phyloP scores from a whole-genome alignment of 306 rosid genomes.

The Hippophae gyantsensis region DNA sequence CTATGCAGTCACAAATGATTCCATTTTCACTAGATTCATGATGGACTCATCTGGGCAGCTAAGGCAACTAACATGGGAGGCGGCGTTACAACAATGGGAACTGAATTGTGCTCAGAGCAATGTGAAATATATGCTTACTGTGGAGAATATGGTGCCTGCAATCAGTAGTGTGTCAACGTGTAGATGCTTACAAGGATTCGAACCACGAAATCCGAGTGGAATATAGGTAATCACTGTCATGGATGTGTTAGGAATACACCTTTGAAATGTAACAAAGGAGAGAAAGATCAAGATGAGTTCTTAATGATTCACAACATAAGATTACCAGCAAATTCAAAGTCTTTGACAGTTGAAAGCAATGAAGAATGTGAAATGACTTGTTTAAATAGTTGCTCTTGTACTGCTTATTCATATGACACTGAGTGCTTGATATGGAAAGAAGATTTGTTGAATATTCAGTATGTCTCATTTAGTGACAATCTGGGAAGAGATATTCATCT shows the following conservation, averaged over 20 bases:
- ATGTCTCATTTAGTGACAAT: not conserved
- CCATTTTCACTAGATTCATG: slow-evolving; percentile 11
- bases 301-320: not conserved
- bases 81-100: slow-evolving; percentile 3
- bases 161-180: slow-evolving; percentile 6
- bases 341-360: not conserved
- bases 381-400: not conserved
- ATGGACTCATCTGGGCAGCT: slow-evolving; percentile 23
- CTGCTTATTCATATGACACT: not conserved
- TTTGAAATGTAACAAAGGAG: slow-evolving; percentile 8
- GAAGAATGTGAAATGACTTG: not conserved
- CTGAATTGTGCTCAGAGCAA: slow-evolving; percentile 7
- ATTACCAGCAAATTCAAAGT: slow-evolving; percentile 2
- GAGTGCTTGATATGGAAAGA: not conserved
- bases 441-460: not conserved
- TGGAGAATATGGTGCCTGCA: slow-evolving; percentile 19
- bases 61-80: slow-evolving; percentile 14
- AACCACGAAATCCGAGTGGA: slow-evolving; percentile 9
- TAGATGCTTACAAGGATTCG: slow-evolving; percentile 18
- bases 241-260: slow-evolving; percentile 19
- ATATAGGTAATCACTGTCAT: not conserved
- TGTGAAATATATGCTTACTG: slow-evolving; percentile 16
- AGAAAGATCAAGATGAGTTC: not conserved
- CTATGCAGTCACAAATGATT: not conserved
- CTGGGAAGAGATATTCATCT: not conserved